Conservation (phyloP, 768 basidiomycete species). For the Tylopilus sp. region DNA sequence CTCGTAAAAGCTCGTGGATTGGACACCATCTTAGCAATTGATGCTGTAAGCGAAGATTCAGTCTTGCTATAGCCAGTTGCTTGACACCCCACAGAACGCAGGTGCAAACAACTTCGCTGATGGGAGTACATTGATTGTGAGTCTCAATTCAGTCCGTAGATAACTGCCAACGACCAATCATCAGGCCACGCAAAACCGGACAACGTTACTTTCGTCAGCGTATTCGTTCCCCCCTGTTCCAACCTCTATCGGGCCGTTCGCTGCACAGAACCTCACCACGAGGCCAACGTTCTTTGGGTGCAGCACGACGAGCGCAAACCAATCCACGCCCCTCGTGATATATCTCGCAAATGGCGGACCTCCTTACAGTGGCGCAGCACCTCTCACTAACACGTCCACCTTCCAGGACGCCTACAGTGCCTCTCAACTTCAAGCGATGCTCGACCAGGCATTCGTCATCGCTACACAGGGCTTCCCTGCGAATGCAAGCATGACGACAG, state of each 20-base stretch:
- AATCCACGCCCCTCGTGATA: slow-evolving; percentile 45
- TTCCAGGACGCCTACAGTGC: slow-evolving; percentile 35
- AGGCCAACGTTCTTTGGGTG: slow-evolving; percentile 37
- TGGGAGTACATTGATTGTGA: slow-evolving; percentile 27
- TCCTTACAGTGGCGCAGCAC: slow-evolving; percentile 24
- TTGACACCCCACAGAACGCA: slow-evolving; percentile 10
- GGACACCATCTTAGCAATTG: slow-evolving; percentile 46
- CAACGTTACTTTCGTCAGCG: slow-evolving; percentile 29
- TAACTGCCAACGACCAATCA: background rate
- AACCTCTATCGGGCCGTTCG: slow-evolving; percentile 23
- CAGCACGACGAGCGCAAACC: slow-evolving; percentile 20
- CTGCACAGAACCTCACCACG: slow-evolving; percentile 33
- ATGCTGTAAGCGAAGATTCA: too few species aligned
- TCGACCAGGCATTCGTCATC: slow-evolving; percentile 43
- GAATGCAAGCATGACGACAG: slow-evolving; percentile 25
- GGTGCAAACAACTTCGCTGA: slow-evolving; percentile 20
- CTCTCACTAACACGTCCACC: slow-evolving; percentile 43
- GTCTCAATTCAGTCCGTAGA: background rate
- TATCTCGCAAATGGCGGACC: slow-evolving; percentile 50
- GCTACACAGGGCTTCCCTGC: slow-evolving; percentile 42
- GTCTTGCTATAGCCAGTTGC: too few species aligned
- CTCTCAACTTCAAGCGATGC: slow-evolving; percentile 39
- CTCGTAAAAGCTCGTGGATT: slow-evolving; percentile 43
- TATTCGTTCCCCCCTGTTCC: slow-evolving; percentile 35
- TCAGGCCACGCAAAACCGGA: slow-evolving; percentile 36